Conservation (phyloP, 2,329 filamentous ascomycete genomes). For the Aspergillus vadensis region DNA sequence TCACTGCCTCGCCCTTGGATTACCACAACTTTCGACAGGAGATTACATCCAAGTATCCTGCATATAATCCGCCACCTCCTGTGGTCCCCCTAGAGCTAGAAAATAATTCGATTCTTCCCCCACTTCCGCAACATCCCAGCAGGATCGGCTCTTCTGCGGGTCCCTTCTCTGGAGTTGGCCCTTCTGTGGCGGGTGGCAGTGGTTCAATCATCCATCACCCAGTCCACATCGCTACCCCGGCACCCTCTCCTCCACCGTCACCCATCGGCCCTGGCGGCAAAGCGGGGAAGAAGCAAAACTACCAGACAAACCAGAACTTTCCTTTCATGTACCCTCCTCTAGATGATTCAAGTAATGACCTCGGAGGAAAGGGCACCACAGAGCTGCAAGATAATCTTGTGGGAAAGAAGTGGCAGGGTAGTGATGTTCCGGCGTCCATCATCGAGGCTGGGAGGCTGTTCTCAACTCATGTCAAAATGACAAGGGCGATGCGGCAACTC, state of each 20-base stretch:
- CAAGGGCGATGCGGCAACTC: constrained; percentile 83
- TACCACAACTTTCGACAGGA: constrained; percentile 97
- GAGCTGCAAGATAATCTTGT: constrained; percentile 78
- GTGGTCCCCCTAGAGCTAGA: constrained; percentile 84
- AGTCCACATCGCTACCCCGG: constrained; percentile 97
- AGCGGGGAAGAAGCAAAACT: constrained; percentile 97
- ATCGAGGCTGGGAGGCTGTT: constrained; percentile 93
- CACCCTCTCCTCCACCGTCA: constrained; percentile 91
- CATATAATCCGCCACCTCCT: constrained; percentile 86
- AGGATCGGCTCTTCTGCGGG: constrained; percentile 63
- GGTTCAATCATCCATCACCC: constrained; percentile 88
- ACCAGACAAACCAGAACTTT: constrained; percentile 98
- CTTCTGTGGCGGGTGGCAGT: constrained; percentile 47
- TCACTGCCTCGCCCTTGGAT: constrained; percentile 90
- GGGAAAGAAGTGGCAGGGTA: constrained; percentile 87
- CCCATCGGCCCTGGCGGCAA: constrained; percentile 82
- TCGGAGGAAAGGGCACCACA: constrained; percentile 84
- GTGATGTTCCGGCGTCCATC: constrained; percentile 88
- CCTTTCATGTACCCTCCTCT: constrained; percentile 96
- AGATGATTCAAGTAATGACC: constrained; percentile 82
- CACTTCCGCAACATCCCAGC: constrained; percentile 72
- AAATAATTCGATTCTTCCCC: constrained; percentile 86
- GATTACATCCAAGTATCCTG: constrained; percentile 95
- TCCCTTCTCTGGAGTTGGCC: constrained; percentile 59
- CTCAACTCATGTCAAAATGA: constrained; percentile 85